Conservation (phyloP, 108 stramenopile species). For the Licmophora abbreviata region DNA sequence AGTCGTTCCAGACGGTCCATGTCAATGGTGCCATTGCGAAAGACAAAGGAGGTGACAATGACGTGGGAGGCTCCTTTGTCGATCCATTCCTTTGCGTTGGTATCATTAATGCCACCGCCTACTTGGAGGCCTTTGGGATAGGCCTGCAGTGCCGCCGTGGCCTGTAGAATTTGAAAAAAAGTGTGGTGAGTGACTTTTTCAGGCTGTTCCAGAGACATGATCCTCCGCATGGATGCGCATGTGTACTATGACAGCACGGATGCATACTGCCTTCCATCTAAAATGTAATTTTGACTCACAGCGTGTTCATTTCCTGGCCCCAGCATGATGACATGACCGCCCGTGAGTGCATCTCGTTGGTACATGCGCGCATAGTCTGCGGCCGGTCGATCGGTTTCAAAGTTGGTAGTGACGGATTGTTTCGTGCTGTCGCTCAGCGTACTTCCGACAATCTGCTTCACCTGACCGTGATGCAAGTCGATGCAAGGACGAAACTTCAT, state of each 20-base stretch:
- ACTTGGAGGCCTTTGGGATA: slow-evolving; percentile 90
- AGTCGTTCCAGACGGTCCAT: slow-evolving; percentile 64
- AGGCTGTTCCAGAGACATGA: too few species aligned
- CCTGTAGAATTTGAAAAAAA: slow-evolving; percentile 13
- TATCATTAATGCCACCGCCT: slow-evolving; percentile 89
- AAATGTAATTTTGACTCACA: slow-evolving; percentile 13
- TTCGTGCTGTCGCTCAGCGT: slow-evolving; percentile 55
- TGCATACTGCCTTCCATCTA: neutral
- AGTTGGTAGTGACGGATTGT: slow-evolving; percentile 63
- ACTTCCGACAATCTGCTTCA: slow-evolving; percentile 98
- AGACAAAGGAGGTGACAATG: slow-evolving; percentile 95
- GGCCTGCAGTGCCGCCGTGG: slow-evolving; percentile 64
- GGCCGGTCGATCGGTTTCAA: slow-evolving; percentile 75
- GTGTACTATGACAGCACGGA: too few species aligned
- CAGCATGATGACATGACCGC: slow-evolving; percentile 98
- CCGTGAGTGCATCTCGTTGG: slow-evolving; percentile 57
- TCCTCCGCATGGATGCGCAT: too few species aligned
- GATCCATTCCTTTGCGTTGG: slow-evolving; percentile 80
- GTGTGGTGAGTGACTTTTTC: neutral
- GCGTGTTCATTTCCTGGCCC: slow-evolving; percentile 88
- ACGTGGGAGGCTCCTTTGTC: slow-evolving; percentile 92
- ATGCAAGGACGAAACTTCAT: slow-evolving; percentile 99
- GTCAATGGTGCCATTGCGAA: slow-evolving; percentile 72
- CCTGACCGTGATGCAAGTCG: slow-evolving; percentile 93
- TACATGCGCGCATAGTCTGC: slow-evolving; percentile 77